phyloP scores from a whole-genome alignment of 495 filamentous ascomycete species.

The Oleoguttula mirabilis region DNA sequence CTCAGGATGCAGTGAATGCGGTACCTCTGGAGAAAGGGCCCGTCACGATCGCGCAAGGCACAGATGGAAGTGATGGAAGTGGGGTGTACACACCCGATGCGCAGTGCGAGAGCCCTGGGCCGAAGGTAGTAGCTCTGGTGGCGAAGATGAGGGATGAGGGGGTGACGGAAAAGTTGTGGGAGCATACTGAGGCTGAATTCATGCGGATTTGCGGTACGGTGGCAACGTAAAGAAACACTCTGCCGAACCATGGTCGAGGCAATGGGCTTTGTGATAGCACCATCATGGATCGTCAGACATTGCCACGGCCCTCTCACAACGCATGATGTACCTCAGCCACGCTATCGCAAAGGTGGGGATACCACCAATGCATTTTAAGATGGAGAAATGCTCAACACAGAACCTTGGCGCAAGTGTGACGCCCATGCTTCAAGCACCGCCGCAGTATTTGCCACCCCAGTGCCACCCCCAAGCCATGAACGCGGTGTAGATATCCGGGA shows the following conservation, averaged over 20 bases:
- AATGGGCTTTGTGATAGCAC: no score
- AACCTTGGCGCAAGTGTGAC: no score
- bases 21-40: conserved; percentile 25
- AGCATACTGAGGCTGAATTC: conserved; percentile 40
- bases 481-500: conserved; percentile 19
- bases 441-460: conserved; percentile 5
- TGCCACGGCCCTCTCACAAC: no score
- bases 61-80: conserved; percentile 36
- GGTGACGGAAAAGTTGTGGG: conserved; percentile 36
- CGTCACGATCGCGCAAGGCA: conserved; percentile 30
- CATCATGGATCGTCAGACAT: no score
- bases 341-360: no score
- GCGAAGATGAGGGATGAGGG: conserved; percentile 31
- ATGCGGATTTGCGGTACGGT: conserved; percentile 19
- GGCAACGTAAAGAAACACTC: neutral
- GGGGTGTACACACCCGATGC: conserved; percentile 42
- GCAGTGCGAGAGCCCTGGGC: conserved; percentile 31
- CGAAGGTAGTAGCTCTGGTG: conserved; percentile 31
- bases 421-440: no score
- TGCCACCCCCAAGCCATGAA: conserved; percentile 20
- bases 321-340: no score
- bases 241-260: no score
- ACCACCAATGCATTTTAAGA: no score
- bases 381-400: no score
- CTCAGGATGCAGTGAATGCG: conserved; percentile 7